These are phyloP conservation scores for Aspergillus fumigatiaffinis DNA, from an alignment of 2,329 filamentous ascomycete species.

Conservation along the genomic window DNA sequence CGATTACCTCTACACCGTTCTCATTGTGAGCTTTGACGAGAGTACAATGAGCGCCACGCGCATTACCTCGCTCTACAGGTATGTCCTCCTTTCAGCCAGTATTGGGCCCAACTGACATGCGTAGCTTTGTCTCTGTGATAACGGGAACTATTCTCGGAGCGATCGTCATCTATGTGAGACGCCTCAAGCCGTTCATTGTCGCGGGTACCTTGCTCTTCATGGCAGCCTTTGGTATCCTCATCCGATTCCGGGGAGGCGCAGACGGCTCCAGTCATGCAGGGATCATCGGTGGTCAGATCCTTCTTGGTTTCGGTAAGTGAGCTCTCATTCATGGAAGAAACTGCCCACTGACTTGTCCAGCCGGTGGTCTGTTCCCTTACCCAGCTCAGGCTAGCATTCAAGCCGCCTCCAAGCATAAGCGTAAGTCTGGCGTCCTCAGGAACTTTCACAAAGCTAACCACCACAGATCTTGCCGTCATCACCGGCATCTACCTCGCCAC, in stretches of 20 bases:
- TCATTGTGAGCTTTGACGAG: constrained; percentile 60
- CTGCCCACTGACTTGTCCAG: constrained; percentile 9
- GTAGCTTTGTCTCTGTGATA: constrained; percentile 52
- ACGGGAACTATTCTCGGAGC: constrained; percentile 55
- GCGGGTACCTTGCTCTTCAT: constrained; percentile 58
- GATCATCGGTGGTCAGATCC: constrained; percentile 59
- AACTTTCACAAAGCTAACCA: background rate
- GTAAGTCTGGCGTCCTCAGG: constrained; percentile 15
- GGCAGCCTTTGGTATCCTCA: constrained; percentile 63
- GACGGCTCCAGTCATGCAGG: constrained; percentile 47
- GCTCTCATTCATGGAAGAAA: no score
- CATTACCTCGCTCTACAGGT: constrained; percentile 56
- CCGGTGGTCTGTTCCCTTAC: constrained; percentile 60
- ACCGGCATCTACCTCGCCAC: constrained; percentile 60
- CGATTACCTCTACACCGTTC: constrained; percentile 61
- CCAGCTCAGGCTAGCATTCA: constrained; percentile 50
- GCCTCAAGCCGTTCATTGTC: constrained; percentile 62
- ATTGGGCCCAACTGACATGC: constrained; percentile 7
- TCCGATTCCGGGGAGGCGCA: constrained; percentile 57
- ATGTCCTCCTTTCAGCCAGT: background rate
- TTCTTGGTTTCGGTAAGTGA: constrained; percentile 53
- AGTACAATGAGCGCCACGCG: constrained; percentile 55
- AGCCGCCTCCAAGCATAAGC: constrained; percentile 49
- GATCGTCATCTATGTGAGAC: constrained; percentile 55
- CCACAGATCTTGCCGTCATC: constrained; percentile 57